Conservation (phyloP, 73 alveolate species). For the Blepharisma japonicum region DNA sequence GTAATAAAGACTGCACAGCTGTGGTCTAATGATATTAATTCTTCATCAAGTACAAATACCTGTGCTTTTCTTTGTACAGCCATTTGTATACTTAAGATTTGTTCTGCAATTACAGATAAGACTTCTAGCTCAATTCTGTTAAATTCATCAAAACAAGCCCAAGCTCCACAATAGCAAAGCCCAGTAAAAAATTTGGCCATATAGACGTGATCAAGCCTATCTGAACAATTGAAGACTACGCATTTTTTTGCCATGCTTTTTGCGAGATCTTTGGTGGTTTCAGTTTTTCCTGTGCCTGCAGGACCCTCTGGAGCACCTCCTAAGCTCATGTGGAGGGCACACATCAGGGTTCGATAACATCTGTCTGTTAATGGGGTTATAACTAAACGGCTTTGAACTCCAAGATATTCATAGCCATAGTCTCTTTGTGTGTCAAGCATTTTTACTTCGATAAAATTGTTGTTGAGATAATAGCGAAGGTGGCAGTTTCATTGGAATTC, state of each 20-base stretch:
- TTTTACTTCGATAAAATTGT: conserved; percentile 52
- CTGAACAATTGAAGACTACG: conserved; percentile 47
- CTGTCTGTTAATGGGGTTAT: conserved; percentile 92
- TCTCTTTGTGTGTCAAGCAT: conserved; percentile 73
- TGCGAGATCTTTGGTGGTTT: conserved; percentile 98
- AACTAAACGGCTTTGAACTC: conserved; percentile 86
- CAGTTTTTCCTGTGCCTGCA: conserved; percentile 96
- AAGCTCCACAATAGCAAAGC: conserved; percentile 81
- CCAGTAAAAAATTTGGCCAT: conserved; percentile 99
- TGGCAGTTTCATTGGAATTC: conserved; percentile 78
- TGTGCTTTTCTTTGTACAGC: conserved; percentile 79
- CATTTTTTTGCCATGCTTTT: conserved; percentile 87
- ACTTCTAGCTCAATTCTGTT: conserved; percentile 98
- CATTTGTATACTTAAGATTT: conserved; percentile 80
- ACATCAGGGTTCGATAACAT: conserved; percentile 83
- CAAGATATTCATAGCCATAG: conserved; percentile 96
- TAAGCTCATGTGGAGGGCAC: conserved; percentile 78
- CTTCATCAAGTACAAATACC: conserved; percentile 68
- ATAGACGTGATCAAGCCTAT: conserved; percentile 20
- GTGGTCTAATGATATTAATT: conserved; percentile 55
- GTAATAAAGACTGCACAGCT: conserved; percentile 86
- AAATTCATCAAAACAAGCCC: conserved; percentile 99
- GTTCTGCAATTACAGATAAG: conserved; percentile 95
- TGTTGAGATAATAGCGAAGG: conserved; percentile 72
- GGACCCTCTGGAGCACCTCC: conserved; percentile 99